Percentiles rank a stretch among this genome's conserved stretches.
Conservation (phyloP, 345 rosid genomes). For the Salix viminalis region DNA sequence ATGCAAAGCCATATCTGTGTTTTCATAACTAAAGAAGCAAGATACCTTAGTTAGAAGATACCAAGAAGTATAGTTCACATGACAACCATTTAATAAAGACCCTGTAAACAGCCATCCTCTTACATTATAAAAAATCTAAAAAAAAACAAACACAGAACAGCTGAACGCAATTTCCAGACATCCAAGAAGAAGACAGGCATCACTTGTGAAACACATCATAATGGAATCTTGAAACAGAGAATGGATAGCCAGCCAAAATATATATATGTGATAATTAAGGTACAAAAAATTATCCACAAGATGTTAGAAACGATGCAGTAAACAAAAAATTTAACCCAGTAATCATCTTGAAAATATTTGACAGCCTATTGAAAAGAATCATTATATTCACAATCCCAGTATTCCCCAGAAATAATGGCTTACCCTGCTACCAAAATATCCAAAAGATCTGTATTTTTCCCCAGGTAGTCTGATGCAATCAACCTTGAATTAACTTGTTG, state of each 20-base stretch:
- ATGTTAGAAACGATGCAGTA: background rate
- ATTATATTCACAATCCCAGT: no score
- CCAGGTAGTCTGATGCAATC: constrained; percentile 91
- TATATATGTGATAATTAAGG: no score
- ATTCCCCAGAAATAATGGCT: constrained; percentile 4
- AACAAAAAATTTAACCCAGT: background rate
- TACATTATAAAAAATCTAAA: background rate
- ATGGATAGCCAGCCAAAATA: no score
- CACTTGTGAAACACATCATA: no score
- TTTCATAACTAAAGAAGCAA: constrained; percentile 53
- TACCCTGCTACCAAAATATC: constrained; percentile 75
- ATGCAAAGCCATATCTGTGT: constrained; percentile 87
- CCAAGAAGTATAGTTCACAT: background rate
- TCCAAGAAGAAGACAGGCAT: no score
- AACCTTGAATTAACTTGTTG: constrained; percentile 82
- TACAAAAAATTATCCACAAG: background rate
- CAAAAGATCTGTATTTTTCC: constrained; percentile 75
- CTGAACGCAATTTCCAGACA: background rate
- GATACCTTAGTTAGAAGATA: constrained; percentile 14
- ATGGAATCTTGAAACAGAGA: background rate
- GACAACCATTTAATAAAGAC: background rate
- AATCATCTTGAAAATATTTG: background rate
- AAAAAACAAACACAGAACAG: background rate
- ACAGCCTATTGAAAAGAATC: background rate
- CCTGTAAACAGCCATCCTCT: background rate